phyloP scores from a whole-genome alignment of 2,329 filamentous ascomycete genomes.

The Neofusicoccum ribis region DNA sequence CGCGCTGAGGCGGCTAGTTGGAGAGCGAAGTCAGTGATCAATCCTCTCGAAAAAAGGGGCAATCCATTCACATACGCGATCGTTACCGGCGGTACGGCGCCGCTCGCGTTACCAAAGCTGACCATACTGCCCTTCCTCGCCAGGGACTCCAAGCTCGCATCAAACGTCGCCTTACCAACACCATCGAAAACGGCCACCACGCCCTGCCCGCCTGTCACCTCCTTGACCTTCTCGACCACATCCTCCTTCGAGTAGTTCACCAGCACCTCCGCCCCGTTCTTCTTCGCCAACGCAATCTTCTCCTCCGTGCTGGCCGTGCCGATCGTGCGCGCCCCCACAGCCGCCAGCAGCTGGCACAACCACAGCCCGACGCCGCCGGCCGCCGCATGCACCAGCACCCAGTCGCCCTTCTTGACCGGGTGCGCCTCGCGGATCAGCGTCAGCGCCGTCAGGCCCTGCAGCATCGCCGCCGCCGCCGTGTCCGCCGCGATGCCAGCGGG shows the following conservation, averaged over 20 bases:
- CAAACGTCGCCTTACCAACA: constrained; percentile 83
- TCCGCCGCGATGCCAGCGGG: constrained; percentile 63
- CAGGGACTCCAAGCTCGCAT: constrained; percentile 71
- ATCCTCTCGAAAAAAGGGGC: background rate
- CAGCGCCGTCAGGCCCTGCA: constrained; percentile 82
- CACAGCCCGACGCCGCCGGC: constrained; percentile 74
- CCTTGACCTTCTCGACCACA: constrained; percentile 60
- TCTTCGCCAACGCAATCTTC: constrained; percentile 69
- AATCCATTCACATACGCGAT: constrained; percentile 56
- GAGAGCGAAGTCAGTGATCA: background rate
- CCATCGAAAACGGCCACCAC: constrained; percentile 81
- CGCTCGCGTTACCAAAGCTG: constrained; percentile 80
- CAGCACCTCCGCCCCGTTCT: constrained; percentile 69
- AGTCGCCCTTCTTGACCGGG: constrained; percentile 71
- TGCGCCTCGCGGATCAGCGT: constrained; percentile 75
- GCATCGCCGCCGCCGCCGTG: constrained; percentile 66
- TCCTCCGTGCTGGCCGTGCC: constrained; percentile 73
- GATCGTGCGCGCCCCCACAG: constrained; percentile 74
- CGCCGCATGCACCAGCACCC: constrained; percentile 81
- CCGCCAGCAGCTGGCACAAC: constrained; percentile 72
- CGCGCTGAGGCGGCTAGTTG: constrained; percentile 52
- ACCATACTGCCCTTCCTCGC: constrained; percentile 76
- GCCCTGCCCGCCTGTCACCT: constrained; percentile 72
- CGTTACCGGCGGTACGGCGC: constrained; percentile 70
- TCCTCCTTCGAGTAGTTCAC: constrained; percentile 68